phyloP scores from a whole-genome alignment of 2,329 filamentous ascomycete species.

The Geosmithia putterillii region DNA sequence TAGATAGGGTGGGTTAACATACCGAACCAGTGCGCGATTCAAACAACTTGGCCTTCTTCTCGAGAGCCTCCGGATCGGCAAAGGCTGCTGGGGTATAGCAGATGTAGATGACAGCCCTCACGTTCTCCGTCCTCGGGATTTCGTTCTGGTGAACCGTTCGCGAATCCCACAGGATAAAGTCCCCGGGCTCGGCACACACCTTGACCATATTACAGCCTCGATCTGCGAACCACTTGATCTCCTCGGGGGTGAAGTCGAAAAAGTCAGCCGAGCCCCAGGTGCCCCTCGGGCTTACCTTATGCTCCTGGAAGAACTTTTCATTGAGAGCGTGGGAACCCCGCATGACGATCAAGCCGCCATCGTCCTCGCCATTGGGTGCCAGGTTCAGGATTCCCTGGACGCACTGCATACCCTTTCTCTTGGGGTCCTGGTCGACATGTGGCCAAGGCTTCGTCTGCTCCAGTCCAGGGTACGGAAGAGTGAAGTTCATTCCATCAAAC shows the following conservation, averaged over 20 bases:
- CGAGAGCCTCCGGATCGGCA: conserved; percentile 14
- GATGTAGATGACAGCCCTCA: conserved; percentile 22
- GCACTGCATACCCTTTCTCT: conserved; percentile 12
- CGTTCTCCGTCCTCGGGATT: conserved; percentile 10
- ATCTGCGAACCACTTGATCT: conserved; percentile 9
- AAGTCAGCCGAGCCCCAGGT: conserved; percentile 19
- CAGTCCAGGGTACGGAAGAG: conserved; percentile 13
- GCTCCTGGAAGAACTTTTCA: conserved; percentile 7
- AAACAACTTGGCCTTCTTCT: conserved; percentile 12
- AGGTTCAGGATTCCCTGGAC: conserved; percentile 14
- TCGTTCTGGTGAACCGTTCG: conserved; percentile 29
- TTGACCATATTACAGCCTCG: conserved; percentile 7
- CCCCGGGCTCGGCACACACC: conserved; percentile 8
- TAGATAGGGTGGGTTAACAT: too few species aligned
- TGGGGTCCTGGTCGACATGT: conserved; percentile 16
- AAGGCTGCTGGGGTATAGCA: conserved; percentile 22
- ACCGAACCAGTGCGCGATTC: neutral
- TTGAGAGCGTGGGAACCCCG: conserved; percentile 4
- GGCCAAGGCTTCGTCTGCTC: conserved; percentile 9
- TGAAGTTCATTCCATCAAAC: conserved; percentile 30
- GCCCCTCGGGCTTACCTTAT: conserved; percentile 2
- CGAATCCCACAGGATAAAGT: conserved; percentile 28
- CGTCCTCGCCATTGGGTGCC: conserved; percentile 3
- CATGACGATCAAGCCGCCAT: conserved; percentile 12
- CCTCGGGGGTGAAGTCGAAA: conserved; percentile 19